Percentiles rank a stretch among this genome's conserved stretches.
Conservation (phyloP, 306 rosid species). For the Dalbergia cultrata region DNA sequence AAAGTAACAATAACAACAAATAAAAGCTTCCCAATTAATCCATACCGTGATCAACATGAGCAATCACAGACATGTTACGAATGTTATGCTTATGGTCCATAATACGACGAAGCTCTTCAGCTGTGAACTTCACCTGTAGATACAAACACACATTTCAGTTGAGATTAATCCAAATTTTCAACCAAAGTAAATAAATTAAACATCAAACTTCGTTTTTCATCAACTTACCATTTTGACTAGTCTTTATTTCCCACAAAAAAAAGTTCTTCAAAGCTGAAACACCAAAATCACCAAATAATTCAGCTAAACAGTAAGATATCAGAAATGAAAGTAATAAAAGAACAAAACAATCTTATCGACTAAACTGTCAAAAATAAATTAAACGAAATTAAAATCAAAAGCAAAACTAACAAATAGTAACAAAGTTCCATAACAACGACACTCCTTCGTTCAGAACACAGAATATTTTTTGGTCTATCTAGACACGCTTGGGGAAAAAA, state of each 20-base stretch:
- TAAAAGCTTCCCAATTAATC: not conserved
- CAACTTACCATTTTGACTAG: conserved; percentile 71
- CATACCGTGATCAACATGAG: conserved; percentile 91
- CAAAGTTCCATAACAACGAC: not conserved
- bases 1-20: not conserved
- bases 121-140: conserved; percentile 95
- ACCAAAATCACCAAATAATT: not conserved
- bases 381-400: not conserved
- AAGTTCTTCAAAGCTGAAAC: conserved; percentile 31
- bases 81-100: conserved; percentile 91
- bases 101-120: conserved; percentile 86
- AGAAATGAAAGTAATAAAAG: not conserved
- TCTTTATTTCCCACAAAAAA: conserved; percentile 37
- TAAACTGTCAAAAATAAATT: not conserved
- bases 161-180: not conserved
- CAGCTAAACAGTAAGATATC: conserved; percentile 21
- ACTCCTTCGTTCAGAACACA: not conserved
- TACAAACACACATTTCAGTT: not conserved
- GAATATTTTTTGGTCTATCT: no score
- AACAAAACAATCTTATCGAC: no score
- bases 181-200: not conserved
- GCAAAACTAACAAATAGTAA: not conserved
- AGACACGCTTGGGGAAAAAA: no score
- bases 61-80: conserved; percentile 97
- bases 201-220: not conserved